Conservation (phyloP, 169 alveolate genomes). For the Eimeria tenella region DNA sequence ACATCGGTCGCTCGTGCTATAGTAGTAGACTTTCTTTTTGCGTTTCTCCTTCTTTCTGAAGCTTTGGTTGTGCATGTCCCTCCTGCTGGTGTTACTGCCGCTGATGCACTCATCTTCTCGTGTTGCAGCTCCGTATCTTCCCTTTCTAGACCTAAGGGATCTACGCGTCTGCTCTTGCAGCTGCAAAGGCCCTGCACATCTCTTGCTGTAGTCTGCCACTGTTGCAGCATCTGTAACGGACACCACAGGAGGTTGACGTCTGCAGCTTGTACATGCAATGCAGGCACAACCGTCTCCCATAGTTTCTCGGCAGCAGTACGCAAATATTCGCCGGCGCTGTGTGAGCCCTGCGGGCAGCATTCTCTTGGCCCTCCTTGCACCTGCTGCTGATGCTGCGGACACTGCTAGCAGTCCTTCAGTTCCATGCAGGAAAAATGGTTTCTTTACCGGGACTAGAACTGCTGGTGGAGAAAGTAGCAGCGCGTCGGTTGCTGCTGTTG, state of each 20-base stretch:
- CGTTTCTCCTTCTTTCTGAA: background rate
- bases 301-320: conserved; percentile 64
- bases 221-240: background rate
- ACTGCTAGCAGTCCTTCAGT: conserved; percentile 42
- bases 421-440: background rate
- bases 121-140: conserved; percentile 11
- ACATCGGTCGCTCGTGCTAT: background rate
- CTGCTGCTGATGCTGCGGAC: conserved; percentile 71
- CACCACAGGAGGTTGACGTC: background rate
- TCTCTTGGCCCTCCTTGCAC: conserved; percentile 16
- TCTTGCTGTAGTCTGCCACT: background rate
- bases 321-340: conserved; percentile 69
- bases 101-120: background rate
- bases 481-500: conserved; percentile 56
- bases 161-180: background rate
- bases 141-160: conserved; percentile 11
- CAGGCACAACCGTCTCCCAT: conserved; percentile 55
- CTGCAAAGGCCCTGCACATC: background rate
- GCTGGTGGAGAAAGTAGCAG: conserved; percentile 38
- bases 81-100: conserved; percentile 15
- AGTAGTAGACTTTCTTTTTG: background rate
- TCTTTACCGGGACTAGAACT: background rate
- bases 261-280: conserved; percentile 19
- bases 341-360: conserved; percentile 29
- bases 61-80: background rate